A percentile compares a stretch with the other conserved stretches of the same genome.
Conservation (phyloP, 1,284 basidiomycete genomes). For the Gomphus sp. region DNA sequence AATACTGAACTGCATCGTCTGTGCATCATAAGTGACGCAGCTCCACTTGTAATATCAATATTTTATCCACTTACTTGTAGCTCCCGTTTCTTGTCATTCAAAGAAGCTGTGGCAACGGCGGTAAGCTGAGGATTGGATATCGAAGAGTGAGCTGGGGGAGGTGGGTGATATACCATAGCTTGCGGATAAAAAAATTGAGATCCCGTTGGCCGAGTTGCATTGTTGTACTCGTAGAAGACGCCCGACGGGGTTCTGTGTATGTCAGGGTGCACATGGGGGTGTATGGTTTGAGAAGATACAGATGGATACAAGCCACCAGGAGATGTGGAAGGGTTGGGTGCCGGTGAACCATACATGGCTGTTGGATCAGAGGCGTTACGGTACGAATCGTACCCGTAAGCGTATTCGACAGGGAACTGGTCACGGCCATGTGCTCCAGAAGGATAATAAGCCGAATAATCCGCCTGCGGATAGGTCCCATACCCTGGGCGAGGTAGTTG, state of each 20-base stretch:
- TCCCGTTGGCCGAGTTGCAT: conserved; percentile 33
- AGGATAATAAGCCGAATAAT: conserved; percentile 49
- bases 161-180: conserved; percentile 48
- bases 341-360: conserved; percentile 33
- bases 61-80: conserved; percentile 36
- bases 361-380: conserved; percentile 39
- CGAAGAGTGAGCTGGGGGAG: conserved; percentile 37
- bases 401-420: conserved; percentile 36
- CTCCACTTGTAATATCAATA: not conserved
- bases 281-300: conserved; percentile 33
- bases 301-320: conserved; percentile 40
- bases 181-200: conserved; percentile 61
- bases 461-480: conserved; percentile 40
- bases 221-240: conserved; percentile 52
- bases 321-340: conserved; percentile 28
- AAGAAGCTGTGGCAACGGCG: conserved; percentile 22
- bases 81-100: conserved; percentile 51
- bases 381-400: conserved; percentile 49
- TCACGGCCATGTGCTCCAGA: conserved; percentile 32
- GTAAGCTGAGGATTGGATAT: conserved; percentile 39
- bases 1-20: conserved; percentile 32
- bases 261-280: conserved; percentile 35
- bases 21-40: conserved; percentile 5
- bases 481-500: conserved; percentile 34
- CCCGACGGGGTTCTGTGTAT: conserved; percentile 37